Conservation (phyloP, 768 basidiomycete species). For the Xerocomellus intermedius region DNA sequence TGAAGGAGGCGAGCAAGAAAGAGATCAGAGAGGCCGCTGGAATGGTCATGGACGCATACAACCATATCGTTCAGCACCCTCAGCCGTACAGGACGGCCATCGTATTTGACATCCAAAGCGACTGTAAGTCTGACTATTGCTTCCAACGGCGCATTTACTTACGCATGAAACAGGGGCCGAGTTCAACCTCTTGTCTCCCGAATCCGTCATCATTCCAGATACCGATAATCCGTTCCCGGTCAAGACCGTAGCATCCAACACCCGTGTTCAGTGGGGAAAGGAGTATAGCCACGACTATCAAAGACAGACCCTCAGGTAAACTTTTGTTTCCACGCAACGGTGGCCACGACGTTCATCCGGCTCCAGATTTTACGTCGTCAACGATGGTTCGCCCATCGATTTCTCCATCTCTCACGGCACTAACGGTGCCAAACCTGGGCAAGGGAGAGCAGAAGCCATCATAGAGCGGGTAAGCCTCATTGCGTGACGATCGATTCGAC, state of each 20-base stretch:
- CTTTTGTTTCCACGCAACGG: background rate
- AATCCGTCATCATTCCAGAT: background rate
- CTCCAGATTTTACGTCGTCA: slow-evolving; percentile 4
- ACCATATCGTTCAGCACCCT: slow-evolving; percentile 1
- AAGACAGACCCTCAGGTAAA: slow-evolving; percentile 4
- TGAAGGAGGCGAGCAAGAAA: background rate
- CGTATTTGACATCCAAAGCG: slow-evolving; percentile 7
- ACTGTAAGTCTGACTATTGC: background rate
- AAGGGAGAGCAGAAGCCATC: background rate
- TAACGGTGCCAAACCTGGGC: background rate
- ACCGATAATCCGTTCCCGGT: background rate
- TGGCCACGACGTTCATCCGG: background rate
- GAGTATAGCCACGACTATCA: background rate
- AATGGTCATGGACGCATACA: slow-evolving; percentile 5
- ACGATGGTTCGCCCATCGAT: slow-evolving; percentile 7
- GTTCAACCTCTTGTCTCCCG: slow-evolving; percentile 12
- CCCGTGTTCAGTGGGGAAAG: background rate
- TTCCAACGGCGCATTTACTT: background rate
- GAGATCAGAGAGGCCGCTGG: background rate
- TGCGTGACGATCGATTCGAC: background rate
- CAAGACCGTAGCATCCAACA: slow-evolving; percentile 2
- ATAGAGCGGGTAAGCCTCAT: background rate
- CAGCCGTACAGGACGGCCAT: background rate
- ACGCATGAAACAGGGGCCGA: slow-evolving; percentile 1
- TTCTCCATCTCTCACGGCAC: slow-evolving; percentile 6